Evolutionary conservation across 2,329 filamentous ascomycete species (phyloP).

Genomic region (Colletotrichum acutatum): DNA sequence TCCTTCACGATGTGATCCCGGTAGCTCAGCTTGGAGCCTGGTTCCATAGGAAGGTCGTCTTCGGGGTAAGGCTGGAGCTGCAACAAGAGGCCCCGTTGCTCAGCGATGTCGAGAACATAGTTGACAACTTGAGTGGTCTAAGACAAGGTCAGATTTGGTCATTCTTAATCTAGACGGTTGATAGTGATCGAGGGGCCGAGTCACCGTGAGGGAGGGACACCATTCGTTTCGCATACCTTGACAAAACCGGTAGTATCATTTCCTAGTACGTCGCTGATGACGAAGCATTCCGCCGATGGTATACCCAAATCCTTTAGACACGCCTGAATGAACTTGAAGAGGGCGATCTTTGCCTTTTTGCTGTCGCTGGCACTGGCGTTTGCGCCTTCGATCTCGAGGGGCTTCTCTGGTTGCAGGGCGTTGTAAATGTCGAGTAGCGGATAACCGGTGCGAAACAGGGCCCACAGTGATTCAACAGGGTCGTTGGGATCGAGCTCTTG

Average conservation of each 20-base stretch:
- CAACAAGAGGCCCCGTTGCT: constrained; percentile 79
- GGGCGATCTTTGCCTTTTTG: constrained; percentile 86
- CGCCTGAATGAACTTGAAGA: constrained; percentile 92
- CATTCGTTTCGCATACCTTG: constrained; percentile 68
- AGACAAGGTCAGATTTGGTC: constrained; percentile 5
- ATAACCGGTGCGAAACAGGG: constrained; percentile 83
- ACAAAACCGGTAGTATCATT: constrained; percentile 98
- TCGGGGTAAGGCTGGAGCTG: constrained; percentile 69
- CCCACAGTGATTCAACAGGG: constrained; percentile 92
- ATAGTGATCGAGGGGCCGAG: background rate
- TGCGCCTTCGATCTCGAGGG: constrained; percentile 74
- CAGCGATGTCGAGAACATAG: constrained; percentile 86
- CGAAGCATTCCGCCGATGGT: constrained; percentile 85
- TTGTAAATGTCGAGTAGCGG: constrained; percentile 93
- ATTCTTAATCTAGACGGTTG: constrained; percentile 3
- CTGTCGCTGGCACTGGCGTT: constrained; percentile 67
- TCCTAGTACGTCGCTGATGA: constrained; percentile 90
- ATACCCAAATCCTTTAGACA: constrained; percentile 87
- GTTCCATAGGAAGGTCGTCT: constrained; percentile 59
- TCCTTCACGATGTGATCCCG: constrained; percentile 92
- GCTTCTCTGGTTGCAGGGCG: constrained; percentile 76
- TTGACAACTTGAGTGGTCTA: constrained; percentile 90
- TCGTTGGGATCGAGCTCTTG: constrained; percentile 76
- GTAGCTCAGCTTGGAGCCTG: constrained; percentile 76
- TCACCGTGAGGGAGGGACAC: background rate